phyloP scores from a whole-genome alignment of 2,329 filamentous ascomycete genomes.

The Penicillium sp. region DNA sequence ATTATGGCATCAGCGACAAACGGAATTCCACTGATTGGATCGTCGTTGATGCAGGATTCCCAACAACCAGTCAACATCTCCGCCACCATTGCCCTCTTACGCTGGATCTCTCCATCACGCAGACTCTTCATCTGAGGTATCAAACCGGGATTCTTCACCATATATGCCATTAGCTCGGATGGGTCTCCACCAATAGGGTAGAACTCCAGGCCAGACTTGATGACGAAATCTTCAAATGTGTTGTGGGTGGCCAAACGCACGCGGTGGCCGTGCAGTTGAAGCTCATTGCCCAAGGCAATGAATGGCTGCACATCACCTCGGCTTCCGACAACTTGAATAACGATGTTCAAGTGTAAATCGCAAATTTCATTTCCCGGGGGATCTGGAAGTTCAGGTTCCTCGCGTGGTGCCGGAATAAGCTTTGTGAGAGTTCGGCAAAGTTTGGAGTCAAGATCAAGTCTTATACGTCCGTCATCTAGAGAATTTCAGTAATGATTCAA shows the following conservation, averaged over 20 bases:
- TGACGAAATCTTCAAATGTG: constrained; percentile 57
- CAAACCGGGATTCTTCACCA: constrained; percentile 51
- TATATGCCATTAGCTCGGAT: constrained; percentile 51
- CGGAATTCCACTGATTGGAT: constrained; percentile 26
- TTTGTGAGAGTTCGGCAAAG: constrained; percentile 1
- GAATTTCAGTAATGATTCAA: background rate
- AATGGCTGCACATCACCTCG: constrained; percentile 62
- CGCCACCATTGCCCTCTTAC: constrained; percentile 24
- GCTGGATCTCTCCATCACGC: constrained; percentile 26
- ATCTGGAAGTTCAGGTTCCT: constrained; percentile 7
- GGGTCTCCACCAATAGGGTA: constrained; percentile 61
- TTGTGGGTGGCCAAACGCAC: constrained; percentile 59
- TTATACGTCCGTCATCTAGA: constrained; percentile 4
- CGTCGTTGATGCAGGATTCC: constrained; percentile 31
- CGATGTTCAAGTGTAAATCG: constrained; percentile 48
- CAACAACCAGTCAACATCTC: constrained; percentile 37
- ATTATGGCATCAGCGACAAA: constrained; percentile 55
- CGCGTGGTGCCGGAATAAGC: background rate
- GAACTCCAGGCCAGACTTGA: constrained; percentile 55
- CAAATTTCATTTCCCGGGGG: constrained; percentile 7
- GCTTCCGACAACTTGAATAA: constrained; percentile 60
- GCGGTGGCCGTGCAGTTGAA: constrained; percentile 55
- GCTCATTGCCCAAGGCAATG: constrained; percentile 55
- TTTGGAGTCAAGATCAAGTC: constrained; percentile 5
- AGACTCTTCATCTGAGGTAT: constrained; percentile 42